Base-by-base conservation (phyloP, 805 yeast genomes). In the Candida wancherniae region DNA sequence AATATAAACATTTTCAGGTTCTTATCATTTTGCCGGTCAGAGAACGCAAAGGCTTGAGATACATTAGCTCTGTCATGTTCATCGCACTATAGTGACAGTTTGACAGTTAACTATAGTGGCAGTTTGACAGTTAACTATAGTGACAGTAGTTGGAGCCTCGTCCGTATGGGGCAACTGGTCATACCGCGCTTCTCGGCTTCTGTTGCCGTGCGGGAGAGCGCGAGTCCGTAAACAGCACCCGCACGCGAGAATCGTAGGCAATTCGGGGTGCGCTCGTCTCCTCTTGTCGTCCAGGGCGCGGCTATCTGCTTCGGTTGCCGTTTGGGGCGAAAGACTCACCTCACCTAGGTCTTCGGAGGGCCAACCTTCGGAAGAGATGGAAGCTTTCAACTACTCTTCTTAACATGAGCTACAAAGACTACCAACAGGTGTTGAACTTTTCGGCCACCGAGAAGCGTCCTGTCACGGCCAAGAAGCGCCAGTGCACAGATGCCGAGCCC, bases 371-470 rank as follows among this genome's bases (percentile, higher is more conserved):
- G n/a, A n/a, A n/a, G n/a, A n/a, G n/a, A n/a, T n/a, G n/a, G n/a
- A n/a, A n/a, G n/a, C n/a, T n/a, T n/a, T n/a, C n/a, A 12, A 15
- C 10, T 10, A 6, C 13, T 15, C 24, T 23, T n/a, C 15, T 13
- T 9, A 37, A 36, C 44, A 45, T 57, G 45, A 51, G 44, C 38
- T 62, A 62, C 48, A 62, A 56, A 37, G 36, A 44, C 15, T 62
- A 60, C 31, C 68, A 62, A 44, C 62, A 62, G 40, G 63, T 62
- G 26, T 39, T 61, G 28, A 50, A 54, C 33, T 48, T 61, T 24
- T 42, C 55, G 6, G 38, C 36, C 7, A 25, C 19, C 26, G 33
- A 34, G 22, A 31, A 28, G 20, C 30, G 38, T 22, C 28, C 32
- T 19, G 46, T 30, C 11, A 29, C 32, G 18, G 22, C 31, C 17